A percentile compares a stretch with the other conserved stretches of the same genome.
phyloP scores from a whole-genome alignment of 371 early-diverging fungal genomes.

The Scutellospora calospora region DNA sequence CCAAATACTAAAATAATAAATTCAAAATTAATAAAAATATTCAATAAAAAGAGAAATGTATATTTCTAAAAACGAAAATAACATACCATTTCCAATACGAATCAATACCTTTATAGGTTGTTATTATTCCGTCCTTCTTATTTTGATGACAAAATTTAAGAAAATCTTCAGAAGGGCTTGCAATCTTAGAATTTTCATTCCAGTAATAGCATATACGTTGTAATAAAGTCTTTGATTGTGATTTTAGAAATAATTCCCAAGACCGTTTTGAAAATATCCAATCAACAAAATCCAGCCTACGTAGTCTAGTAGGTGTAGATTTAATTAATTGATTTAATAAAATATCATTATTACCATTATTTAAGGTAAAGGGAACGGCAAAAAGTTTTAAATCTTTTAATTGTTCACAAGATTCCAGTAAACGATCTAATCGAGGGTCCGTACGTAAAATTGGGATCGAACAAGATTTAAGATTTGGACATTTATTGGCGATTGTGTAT shows the following conservation, averaged over 20 bases:
- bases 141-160: not conserved
- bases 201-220: not conserved
- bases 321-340: slow-evolving; percentile 2
- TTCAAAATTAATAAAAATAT: not conserved
- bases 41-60: not conserved
- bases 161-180: not conserved
- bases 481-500: not conserved
- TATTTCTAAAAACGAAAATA: not conserved
- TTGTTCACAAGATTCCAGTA: not conserved
- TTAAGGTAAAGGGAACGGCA: not conserved
- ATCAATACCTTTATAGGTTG: not conserved
- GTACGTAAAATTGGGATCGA: not conserved
- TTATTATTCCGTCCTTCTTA: not conserved
- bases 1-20: not conserved
- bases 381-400: not conserved
- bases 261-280: not conserved
- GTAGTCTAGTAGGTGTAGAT: not conserved
- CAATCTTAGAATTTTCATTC: not conserved
- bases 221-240: not conserved
- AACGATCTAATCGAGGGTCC: not conserved
- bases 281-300: not conserved
- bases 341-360: slow-evolving; percentile 15
- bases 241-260: not conserved
- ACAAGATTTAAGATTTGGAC: not conserved
- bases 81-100: not conserved